Percentiles rank a stretch among this genome's conserved stretches.
phyloP scores from a whole-genome alignment of 2,329 filamentous ascomycete species.

The Elsinoe fawcettii region DNA sequence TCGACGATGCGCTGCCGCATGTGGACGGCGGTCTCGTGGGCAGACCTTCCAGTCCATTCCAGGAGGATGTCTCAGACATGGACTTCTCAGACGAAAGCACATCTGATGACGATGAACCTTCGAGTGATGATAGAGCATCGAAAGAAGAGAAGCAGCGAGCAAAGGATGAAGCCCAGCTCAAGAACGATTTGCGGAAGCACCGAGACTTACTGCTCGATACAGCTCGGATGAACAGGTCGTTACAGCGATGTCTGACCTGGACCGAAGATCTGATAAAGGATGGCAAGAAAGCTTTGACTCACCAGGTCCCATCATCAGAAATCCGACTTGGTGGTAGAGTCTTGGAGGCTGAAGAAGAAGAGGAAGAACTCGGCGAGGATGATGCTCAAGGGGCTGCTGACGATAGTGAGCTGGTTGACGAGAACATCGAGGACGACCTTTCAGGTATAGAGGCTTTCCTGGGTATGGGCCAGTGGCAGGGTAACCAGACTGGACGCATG shows the following conservation, averaged over 20 bases:
- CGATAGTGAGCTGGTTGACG: conserved; percentile 15
- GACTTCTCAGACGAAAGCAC: conserved; percentile 16
- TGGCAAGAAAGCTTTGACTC: conserved; percentile 77
- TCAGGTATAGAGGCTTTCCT: conserved; percentile 19
- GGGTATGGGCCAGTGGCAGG: conserved; percentile 17
- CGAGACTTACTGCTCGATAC: conserved; percentile 81
- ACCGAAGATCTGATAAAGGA: conserved; percentile 87
- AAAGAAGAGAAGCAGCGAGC: conserved; percentile 50
- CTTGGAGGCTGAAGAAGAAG: conserved; percentile 59
- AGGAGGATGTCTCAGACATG: conserved; percentile 16
- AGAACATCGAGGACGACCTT: conserved; percentile 23
- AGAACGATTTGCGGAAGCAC: conserved; percentile 78
- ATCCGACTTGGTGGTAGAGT: conserved; percentile 75
- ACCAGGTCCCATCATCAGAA: conserved; percentile 70
- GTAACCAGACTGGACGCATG: conserved; percentile 17
- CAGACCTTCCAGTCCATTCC: conserved; percentile 21
- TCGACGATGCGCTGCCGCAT: conserved; percentile 32
- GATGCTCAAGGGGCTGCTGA: conserved; percentile 22
- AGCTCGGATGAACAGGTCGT: conserved; percentile 90
- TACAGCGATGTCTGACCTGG: conserved; percentile 81
- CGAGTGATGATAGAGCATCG: conserved; percentile 32
- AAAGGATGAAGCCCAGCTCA: conserved; percentile 73
- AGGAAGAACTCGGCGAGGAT: conserved; percentile 30
- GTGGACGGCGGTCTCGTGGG: conserved; percentile 27
- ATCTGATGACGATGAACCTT: conserved; percentile 31